Evolutionary conservation across 2,329 filamentous ascomycete genomes (phyloP).

Genomic region (Blastomyces percursus): DNA sequence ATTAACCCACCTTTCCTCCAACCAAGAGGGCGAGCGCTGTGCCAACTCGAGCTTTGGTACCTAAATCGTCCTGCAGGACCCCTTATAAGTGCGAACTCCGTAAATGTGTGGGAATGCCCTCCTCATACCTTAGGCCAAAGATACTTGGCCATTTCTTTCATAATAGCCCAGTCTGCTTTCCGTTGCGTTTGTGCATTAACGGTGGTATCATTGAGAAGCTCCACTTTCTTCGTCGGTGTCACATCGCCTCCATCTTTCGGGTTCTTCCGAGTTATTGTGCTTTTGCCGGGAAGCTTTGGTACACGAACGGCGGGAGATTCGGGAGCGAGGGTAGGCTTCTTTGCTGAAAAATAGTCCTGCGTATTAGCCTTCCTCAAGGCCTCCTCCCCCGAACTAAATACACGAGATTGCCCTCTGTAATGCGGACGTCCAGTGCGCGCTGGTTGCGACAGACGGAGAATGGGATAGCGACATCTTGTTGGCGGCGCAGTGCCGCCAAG

Average conservation of each 20-base stretch:
- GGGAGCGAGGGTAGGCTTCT: slow-evolving; percentile 11
- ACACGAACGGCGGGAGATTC: not conserved
- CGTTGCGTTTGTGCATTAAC: slow-evolving; percentile 73
- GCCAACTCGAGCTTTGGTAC: slow-evolving; percentile 73
- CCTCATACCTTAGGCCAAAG: slow-evolving; percentile 69
- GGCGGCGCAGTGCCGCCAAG: slow-evolving; percentile 24
- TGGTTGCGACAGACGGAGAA: slow-evolving; percentile 18
- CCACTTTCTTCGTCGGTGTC: slow-evolving; percentile 37
- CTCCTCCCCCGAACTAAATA: slow-evolving; percentile 20
- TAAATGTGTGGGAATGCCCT: not conserved
- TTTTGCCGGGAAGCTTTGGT: not conserved
- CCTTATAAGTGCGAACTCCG: slow-evolving; percentile 4
- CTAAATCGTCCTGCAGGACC: slow-evolving; percentile 51
- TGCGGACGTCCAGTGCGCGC: slow-evolving; percentile 17
- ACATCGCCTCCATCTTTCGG: slow-evolving; percentile 17
- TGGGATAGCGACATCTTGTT: slow-evolving; percentile 17
- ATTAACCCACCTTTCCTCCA: slow-evolving; percentile 60
- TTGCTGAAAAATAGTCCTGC: slow-evolving; percentile 13
- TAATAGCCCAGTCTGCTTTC: slow-evolving; percentile 95
- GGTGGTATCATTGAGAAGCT: slow-evolving; percentile 54
- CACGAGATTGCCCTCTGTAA: slow-evolving; percentile 20
- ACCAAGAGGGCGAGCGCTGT: slow-evolving; percentile 74
- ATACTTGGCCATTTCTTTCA: slow-evolving; percentile 94
- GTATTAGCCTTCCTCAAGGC: slow-evolving; percentile 18
- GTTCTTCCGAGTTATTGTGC: not conserved